Conservation (phyloP, 1,284 basidiomycete species). For the Leccinum fuscescens region DNA sequence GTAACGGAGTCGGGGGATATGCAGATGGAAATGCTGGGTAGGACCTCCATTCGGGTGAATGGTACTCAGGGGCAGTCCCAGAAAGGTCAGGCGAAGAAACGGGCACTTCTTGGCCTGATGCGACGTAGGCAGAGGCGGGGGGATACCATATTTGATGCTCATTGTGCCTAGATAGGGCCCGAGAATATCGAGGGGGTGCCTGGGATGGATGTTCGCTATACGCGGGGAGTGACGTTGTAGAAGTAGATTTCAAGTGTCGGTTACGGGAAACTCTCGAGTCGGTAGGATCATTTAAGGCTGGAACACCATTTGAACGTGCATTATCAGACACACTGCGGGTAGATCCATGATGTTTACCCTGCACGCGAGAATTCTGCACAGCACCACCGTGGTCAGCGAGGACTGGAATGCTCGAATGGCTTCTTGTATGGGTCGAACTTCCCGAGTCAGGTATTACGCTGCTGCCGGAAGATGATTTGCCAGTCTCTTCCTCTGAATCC, state of each 20-base stretch:
- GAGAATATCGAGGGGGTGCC: constrained; percentile 30
- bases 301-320: constrained; percentile 1
- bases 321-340: constrained; percentile 23
- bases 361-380: constrained; percentile 11
- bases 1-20: constrained; percentile 48
- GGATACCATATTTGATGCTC: constrained; percentile 42
- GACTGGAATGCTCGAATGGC: constrained; percentile 14
- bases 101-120: constrained; percentile 5
- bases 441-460: constrained; percentile 4
- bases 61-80: constrained; percentile 31
- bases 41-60: constrained; percentile 41
- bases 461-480: constrained; percentile 10
- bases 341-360: constrained; percentile 8
- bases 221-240: constrained; percentile 25
- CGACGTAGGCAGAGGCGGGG: constrained; percentile 33
- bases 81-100: constrained; percentile 5
- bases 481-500: constrained; percentile 15
- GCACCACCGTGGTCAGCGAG: constrained; percentile 4
- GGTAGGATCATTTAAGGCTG: constrained; percentile 1
- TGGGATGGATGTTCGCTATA: constrained; percentile 26
- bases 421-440: constrained; percentile 6
- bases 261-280: constrained; percentile 6
- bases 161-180: constrained; percentile 15
- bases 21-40: constrained; percentile 55
- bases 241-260: constrained; percentile 16